Evolutionary conservation across 2,329 filamentous ascomycete species (phyloP), one percentile per base, ranked within the genome.

Genomic region (Didymella arachidicola): DNA sequence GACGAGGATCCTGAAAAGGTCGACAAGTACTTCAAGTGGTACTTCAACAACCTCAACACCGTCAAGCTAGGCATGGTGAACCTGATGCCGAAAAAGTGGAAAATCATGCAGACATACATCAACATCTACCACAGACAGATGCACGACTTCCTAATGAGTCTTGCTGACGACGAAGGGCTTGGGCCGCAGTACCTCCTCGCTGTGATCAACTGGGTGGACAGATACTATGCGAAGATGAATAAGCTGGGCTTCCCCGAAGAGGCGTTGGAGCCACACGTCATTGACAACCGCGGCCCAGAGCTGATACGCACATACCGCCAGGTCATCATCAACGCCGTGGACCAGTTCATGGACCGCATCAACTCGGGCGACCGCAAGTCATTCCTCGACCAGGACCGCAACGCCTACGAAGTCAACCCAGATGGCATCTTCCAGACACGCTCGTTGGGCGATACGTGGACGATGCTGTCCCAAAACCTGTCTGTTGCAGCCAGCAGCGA

Each of bases 301-400:
- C 84, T 99, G 16, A 91, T 99, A 53, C 89, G 92, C 51, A 93
- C 97, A 74, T 99, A 97, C 84, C 88, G 94, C 60, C 89, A 92
- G 74, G 89, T 98, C 73, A 98, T 99, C 76, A 95, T 97, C 78
- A 92, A 91, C 73, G 93, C 93, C 61, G 88, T 99, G 59, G 94
- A 97, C 75, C 91, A 98, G 80, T 99, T 95, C 93, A 96, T 98
- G 83, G 92, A 96, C 63, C 88, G 93, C 57, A 97, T 99, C 77
- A 92, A 92, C 69, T 84, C 83, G 8, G 89, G 91, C 43, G 96
- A 99, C 78, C 86, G 85, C 71, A 89, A 88, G 69, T 89, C 92
- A 67, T 96, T 99, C 77, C 82, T 87, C 46, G 88, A 92, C 56
- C 88, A 93, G 62, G 88, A 87, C 67, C 84, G 89, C 59, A 91